Base-by-base conservation (phyloP, 768 basidiomycete species). In the Amanita brunnescens region DNA sequence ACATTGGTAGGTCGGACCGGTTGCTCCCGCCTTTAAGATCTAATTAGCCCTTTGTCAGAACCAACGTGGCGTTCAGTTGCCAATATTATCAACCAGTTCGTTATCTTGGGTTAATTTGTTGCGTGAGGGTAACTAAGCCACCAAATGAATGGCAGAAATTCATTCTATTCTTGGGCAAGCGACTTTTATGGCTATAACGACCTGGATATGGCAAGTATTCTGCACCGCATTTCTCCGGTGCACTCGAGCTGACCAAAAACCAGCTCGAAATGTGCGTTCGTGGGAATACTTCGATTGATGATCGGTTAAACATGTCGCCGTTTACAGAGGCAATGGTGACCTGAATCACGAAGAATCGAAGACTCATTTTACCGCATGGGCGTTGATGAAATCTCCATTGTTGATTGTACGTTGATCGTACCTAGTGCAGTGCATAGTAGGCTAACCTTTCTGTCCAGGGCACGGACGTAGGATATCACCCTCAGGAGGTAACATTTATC, bases 281-380 rank as follows among this genome's bases (percentile, higher is more conserved):
- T 20, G 35, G n/a, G 23, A 48, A 23, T 16, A 33, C 33, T 47
- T 33, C 23, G 43, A n/a, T 32, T 20, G 54, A 47, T 29, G n/a
- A 41, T 44, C 40, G 10, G 30, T 53, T 26, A 47, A 35, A 16
- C 23, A 52, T 44, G 14, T 18, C 14, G 42, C 18, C 21, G 16
- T 29, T 29, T 29, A 12, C 58, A 83, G 81, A 21, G 83, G 84
- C 18, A 85, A 85, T 52, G 82, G 80, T 12, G 66, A 75, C 29
- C 66, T 85, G 40, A 76, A 77, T 0, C 75, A 70, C 58, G 81
- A 85, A 12, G 83, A 86, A 64, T 64, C 74, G 21, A 85, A 85
- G 61, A 72, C 81, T 2, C 83, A 86, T 60, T 86, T 85, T 60
- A 85, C 83, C 0, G 81, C 79, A 0, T 85, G 84, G 83, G 81